A percentile compares a stretch with the other conserved stretches of the same genome.
phyloP scores from a whole-genome alignment of 768 basidiomycete species.

The Lactarius deliciosus region DNA sequence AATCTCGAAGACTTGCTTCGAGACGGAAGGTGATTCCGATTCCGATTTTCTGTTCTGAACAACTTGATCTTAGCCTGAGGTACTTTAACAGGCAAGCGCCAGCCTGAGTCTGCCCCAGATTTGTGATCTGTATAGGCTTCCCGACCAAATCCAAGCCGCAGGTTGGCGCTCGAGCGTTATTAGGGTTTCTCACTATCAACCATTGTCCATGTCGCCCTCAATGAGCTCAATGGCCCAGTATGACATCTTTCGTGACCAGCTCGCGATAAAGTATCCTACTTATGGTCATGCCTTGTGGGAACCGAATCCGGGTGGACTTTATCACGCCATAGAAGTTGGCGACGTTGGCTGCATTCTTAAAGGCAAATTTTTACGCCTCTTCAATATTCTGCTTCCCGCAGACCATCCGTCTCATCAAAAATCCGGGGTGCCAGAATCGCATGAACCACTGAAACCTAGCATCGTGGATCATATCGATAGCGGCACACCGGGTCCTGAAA shows the following conservation, averaged over 20 bases:
- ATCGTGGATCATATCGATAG: background rate
- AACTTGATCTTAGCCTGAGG: too few relatives aligned
- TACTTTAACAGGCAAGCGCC: too few relatives aligned
- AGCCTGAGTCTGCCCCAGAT: background rate
- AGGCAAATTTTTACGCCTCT: constrained; percentile 28
- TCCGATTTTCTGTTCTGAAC: background rate
- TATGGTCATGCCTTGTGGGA: constrained; percentile 27
- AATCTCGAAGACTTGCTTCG: background rate
- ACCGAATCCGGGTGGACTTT: constrained; percentile 14
- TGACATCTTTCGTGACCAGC: constrained; percentile 21
- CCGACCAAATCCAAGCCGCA: background rate
- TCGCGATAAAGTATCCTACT: background rate
- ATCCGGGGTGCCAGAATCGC: constrained; percentile 7
- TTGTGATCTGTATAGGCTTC: background rate
- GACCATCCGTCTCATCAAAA: constrained; percentile 4
- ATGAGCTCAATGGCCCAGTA: constrained; percentile 6
- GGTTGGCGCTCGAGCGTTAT: background rate
- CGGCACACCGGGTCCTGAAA: background rate
- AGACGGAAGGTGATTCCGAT: background rate
- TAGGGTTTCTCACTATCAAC: background rate
- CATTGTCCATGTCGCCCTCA: background rate
- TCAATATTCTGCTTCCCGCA: constrained; percentile 21
- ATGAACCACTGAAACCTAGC: background rate
- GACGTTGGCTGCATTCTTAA: constrained; percentile 29
- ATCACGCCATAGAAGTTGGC: constrained; percentile 25